Percentiles rank a stretch among this genome's conserved stretches.
Evolutionary conservation across 2,329 filamentous ascomycete species (phyloP).

Genomic region (Microdochium trichocladiopsis): DNA sequence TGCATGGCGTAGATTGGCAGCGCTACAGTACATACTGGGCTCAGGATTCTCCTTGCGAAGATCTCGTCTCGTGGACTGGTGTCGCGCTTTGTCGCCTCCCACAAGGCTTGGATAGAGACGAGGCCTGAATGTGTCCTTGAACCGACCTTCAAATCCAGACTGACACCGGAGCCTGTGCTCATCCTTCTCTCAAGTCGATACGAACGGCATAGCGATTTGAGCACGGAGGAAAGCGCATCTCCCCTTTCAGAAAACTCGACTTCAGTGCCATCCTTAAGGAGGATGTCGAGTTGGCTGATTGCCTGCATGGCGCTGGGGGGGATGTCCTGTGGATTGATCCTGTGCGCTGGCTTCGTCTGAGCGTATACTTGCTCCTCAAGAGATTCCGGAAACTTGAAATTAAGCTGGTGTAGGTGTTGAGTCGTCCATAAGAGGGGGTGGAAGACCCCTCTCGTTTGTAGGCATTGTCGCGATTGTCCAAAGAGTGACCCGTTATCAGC

Average conservation of each 20-base stretch:
- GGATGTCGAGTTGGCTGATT: not conserved
- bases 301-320: not conserved
- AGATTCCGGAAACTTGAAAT: not conserved
- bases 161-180: not conserved
- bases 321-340: not conserved
- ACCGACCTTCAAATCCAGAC: not conserved
- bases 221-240: not conserved
- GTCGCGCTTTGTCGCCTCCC: not conserved
- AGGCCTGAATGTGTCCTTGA: not conserved
- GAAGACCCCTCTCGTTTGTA: too few species aligned
- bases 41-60: not conserved
- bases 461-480: not conserved
- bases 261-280: not conserved
- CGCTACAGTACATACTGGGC: not conserved
- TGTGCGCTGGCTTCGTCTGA: not conserved
- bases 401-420: not conserved
- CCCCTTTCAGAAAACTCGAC: not conserved
- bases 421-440: not conserved
- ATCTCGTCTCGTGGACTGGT: too few species aligned
- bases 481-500: not conserved
- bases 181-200: not conserved
- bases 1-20: not conserved
- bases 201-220: not conserved
- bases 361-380: not conserved
- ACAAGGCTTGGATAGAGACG: not conserved